These are phyloP conservation scores for Mortierella sp. DNA, from an alignment of 371 early-diverging fungal species.

Conservation along the genomic window DNA sequence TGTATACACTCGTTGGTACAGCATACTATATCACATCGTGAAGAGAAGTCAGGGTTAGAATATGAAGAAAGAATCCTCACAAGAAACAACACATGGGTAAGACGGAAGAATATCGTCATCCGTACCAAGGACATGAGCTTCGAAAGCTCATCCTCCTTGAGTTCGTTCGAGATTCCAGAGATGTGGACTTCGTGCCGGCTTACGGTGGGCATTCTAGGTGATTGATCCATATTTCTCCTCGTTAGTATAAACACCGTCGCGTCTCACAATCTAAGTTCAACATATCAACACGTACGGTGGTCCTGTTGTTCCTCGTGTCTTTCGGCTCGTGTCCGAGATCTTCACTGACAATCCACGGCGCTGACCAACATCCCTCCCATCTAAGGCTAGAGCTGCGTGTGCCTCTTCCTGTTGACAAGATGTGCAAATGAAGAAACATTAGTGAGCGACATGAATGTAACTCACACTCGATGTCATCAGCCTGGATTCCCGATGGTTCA, in stretches of 20 bases:
- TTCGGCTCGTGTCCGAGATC: conserved; percentile 36
- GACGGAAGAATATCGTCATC: neutral
- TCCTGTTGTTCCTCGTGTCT: conserved; percentile 9
- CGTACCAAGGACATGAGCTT: conserved; percentile 39
- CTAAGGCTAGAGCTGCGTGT: conserved; percentile 31
- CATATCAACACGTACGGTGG: conserved; percentile 38
- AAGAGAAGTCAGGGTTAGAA: neutral
- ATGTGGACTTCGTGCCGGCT: conserved; percentile 38
- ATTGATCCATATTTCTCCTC: neutral
- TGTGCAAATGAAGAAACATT: too few species aligned
- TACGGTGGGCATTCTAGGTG: conserved; percentile 23
- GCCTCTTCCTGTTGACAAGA: conserved; percentile 34
- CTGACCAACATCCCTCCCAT: conserved; percentile 42
- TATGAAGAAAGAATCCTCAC: neutral
- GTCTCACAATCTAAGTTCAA: neutral
- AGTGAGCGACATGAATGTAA: too few species aligned
- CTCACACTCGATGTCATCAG: neutral
- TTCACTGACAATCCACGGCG: conserved; percentile 36
- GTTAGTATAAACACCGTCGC: neutral
- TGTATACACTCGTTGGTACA: conserved; percentile 15
- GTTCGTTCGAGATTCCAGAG: conserved; percentile 23
- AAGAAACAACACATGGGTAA: neutral
- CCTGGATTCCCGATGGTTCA: neutral
- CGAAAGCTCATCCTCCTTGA: conserved; percentile 29
- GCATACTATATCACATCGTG: conserved; percentile 21